Percentiles rank a stretch among this genome's conserved stretches.
phyloP scores from a whole-genome alignment of 2,329 filamentous ascomycete species.

The Teratosphaeria epicoccoides region DNA sequence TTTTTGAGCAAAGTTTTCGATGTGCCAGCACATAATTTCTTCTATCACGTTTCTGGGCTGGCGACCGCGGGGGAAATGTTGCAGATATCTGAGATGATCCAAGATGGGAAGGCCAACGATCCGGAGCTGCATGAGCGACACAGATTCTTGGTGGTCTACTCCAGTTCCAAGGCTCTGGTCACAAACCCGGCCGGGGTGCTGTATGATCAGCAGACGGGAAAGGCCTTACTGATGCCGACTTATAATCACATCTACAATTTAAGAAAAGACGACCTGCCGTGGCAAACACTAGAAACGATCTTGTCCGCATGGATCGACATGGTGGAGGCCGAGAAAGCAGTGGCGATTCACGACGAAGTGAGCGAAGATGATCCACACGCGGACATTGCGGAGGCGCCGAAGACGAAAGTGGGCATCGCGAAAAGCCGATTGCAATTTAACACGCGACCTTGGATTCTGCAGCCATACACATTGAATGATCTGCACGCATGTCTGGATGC shows the following conservation, averaged over 20 bases:
- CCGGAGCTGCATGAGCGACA: conserved; percentile 18
- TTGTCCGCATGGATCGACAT: conserved; percentile 26
- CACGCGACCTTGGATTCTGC: conserved; percentile 23
- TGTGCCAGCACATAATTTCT: conserved; percentile 22
- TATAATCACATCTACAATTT: conserved; percentile 25
- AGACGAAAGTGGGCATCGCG: conserved; percentile 11
- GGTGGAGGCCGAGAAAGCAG: conserved; percentile 25
- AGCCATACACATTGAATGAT: conserved; percentile 23
- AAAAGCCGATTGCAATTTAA: conserved; percentile 11
- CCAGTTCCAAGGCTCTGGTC: conserved; percentile 20
- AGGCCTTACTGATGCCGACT: conserved; percentile 25
- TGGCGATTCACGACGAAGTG: conserved; percentile 20
- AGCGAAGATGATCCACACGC: conserved; percentile 1
- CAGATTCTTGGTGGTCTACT: conserved; percentile 22
- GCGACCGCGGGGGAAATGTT: conserved; percentile 20
- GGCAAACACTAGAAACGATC: conserved; percentile 26
- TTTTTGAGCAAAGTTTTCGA: conserved; percentile 25
- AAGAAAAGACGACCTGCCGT: conserved; percentile 20
- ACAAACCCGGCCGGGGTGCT: conserved; percentile 23
- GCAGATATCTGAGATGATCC: conserved; percentile 20
- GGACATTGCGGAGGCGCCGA: conserved; percentile 4
- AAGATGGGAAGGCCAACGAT: conserved; percentile 10
- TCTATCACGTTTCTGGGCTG: conserved; percentile 24
- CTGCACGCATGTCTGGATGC: conserved; percentile 19
- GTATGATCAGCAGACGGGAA: conserved; percentile 21